Evolutionary conservation across 2,329 filamentous ascomycete genomes (phyloP).

Genomic region (Claviceps spartinae): DNA sequence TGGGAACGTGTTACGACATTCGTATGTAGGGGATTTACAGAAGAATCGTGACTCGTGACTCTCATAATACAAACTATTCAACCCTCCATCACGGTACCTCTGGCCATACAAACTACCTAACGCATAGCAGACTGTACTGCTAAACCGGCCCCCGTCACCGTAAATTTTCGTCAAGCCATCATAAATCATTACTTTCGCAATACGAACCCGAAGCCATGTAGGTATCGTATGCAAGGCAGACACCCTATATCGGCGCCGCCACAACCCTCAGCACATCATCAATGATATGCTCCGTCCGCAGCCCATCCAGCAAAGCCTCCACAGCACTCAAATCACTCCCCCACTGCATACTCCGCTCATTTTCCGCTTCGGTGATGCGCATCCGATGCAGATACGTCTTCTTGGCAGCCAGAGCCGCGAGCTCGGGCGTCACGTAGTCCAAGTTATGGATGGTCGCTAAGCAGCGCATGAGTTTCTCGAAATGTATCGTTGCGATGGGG

Average conservation of each 20-base stretch:
- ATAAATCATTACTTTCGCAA: no score
- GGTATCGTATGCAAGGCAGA: neutral
- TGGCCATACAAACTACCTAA: no score
- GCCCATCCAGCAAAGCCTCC: slow-evolving; percentile 46
- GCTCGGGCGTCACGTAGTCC: slow-evolving; percentile 68
- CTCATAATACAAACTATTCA: no score
- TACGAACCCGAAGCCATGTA: no score
- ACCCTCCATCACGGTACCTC: no score
- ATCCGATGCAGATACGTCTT: slow-evolving; percentile 87
- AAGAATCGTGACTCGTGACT: no score
- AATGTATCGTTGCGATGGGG: slow-evolving; percentile 64
- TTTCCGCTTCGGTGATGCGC: slow-evolving; percentile 49
- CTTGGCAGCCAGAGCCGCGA: slow-evolving; percentile 66
- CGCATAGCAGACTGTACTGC: no score
- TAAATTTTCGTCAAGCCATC: no score
- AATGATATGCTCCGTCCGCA: slow-evolving; percentile 48
- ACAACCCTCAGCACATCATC: slow-evolving; percentile 49
- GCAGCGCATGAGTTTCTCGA: slow-evolving; percentile 54
- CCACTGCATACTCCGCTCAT: slow-evolving; percentile 86
- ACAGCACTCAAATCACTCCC: slow-evolving; percentile 67
- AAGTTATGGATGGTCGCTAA: slow-evolving; percentile 73
- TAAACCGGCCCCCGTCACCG: no score
- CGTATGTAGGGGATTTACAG: no score
- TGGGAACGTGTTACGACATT: no score
- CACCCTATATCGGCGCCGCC: slow-evolving; percentile 20